These are phyloP conservation scores for Rhodotorula taiwanensis DNA, from an alignment of 768 basidiomycete genomes.

Conservation along the genomic window DNA sequence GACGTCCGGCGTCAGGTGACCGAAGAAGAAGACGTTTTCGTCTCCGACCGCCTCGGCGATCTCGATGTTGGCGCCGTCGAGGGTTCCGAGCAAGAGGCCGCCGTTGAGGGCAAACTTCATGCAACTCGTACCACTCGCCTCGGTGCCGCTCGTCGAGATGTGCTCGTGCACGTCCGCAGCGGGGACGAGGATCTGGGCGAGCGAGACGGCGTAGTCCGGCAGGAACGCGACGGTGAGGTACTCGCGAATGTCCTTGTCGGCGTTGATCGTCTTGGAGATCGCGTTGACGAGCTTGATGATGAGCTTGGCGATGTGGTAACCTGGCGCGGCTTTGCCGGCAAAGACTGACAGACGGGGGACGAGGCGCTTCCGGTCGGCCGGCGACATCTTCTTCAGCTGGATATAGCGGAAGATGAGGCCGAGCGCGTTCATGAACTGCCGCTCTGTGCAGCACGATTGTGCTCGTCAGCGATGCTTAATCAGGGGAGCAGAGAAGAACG, in stretches of 20 bases:
- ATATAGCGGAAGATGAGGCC: constrained; percentile 62
- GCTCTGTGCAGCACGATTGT: constrained; percentile 55
- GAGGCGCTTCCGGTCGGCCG: constrained; percentile 71
- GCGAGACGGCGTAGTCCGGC: constrained; percentile 68
- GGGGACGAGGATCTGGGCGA: constrained; percentile 47
- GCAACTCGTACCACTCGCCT: constrained; percentile 46
- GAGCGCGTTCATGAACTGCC: constrained; percentile 90
- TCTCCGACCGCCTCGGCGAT: constrained; percentile 94
- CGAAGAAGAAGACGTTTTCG: constrained; percentile 61
- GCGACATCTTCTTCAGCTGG: constrained; percentile 51
- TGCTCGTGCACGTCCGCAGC: constrained; percentile 92
- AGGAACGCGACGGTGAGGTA: constrained; percentile 88
- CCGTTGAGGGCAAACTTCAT: constrained; percentile 76
- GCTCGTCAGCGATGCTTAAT: no score
- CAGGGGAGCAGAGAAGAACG: no score
- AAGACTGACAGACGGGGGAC: constrained; percentile 83
- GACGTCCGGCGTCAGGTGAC: constrained; percentile 65
- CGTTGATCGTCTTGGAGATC: constrained; percentile 68
- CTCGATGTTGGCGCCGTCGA: constrained; percentile 91
- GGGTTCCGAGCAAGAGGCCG: constrained; percentile 56
- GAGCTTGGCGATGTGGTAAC: constrained; percentile 47
- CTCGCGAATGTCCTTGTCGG: constrained; percentile 72
- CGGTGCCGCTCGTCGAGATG: constrained; percentile 70
- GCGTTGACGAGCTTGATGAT: constrained; percentile 75
- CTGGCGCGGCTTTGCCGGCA: constrained; percentile 94